Evolutionary conservation across 768 basidiomycete genomes (phyloP).

Genomic region (Pseudohyphozyma bogoriensis): DNA sequence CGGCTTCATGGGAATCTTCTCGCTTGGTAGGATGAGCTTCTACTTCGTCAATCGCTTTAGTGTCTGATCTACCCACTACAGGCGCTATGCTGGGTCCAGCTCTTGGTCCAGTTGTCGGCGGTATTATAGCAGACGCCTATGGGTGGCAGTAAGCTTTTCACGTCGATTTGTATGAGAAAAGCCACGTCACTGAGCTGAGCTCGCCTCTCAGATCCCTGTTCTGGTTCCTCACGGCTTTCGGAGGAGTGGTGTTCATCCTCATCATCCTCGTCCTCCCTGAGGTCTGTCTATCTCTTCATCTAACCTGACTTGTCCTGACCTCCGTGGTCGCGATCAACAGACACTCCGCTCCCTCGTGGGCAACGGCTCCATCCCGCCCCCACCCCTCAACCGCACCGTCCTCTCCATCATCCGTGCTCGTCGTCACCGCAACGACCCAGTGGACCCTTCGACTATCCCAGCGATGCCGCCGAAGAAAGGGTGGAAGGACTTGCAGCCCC

Average conservation of each 20-base stretch:
- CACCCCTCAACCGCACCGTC: constrained; percentile 35
- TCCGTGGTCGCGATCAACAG: constrained; percentile 30
- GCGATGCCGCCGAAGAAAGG: constrained; percentile 20
- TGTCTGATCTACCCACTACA: neutral
- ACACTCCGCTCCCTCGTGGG: constrained; percentile 43
- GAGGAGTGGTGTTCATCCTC: constrained; percentile 14
- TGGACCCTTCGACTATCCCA: neutral
- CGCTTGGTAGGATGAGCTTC: constrained; percentile 3
- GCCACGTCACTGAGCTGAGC: neutral
- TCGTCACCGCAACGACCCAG: neutral
- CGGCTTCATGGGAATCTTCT: constrained; percentile 10
- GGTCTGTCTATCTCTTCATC: neutral
- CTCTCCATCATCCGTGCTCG: constrained; percentile 33
- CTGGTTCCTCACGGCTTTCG: constrained; percentile 20
- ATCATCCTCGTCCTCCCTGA: constrained; percentile 24
- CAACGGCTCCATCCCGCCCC: constrained; percentile 42
- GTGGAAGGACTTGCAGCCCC: constrained; percentile 10
- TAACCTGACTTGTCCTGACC: neutral
- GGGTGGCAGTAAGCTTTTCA: constrained; percentile 12
- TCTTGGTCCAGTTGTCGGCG: constrained; percentile 18
- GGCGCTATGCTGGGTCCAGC: neutral
- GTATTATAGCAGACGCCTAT: neutral
- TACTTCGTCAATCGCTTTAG: no score
- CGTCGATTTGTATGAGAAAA: neutral
- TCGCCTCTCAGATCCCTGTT: constrained; percentile 14